Evolutionary conservation across 2,329 filamentous ascomycete genomes (phyloP), one percentile per base, ranked within the genome.

Genomic region (Trichoderma oligosporum): DNA sequence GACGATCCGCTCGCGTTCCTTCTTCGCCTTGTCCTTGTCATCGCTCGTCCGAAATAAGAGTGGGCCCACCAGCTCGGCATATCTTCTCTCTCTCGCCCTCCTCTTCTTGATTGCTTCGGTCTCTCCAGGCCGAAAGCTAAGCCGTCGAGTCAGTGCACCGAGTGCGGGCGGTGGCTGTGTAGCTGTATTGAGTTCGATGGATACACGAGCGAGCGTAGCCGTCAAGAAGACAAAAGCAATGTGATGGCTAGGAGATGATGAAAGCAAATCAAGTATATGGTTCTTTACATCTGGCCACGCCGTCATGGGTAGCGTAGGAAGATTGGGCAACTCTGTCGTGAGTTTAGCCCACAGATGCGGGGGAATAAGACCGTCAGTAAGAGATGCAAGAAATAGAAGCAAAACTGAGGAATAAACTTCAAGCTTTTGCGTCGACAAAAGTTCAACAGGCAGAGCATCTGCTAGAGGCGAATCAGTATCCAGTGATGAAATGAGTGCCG

Each of bases 151-250:
- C 4, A 76, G 69, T 0, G 55, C 36, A 3, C 74, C 63, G 1
- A 67, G 49, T 24, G 62, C 39, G 39, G 63, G 63, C 42, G 59
- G 63, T 61, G 60, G 78, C 46, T 36, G 66, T 60, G 59, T 77
- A 65, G 46, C 22, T 64, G 79, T 38, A 67, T 69, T 70, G 5
- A 84, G 70, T 55, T 84, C 82, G 0, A 73, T 69, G 1, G 78
- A 74, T 1, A 82, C 73, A 4, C 78, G 76, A 2, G 78, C 73
- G 1, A 97, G 78, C 72, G 91, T 92, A 7, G 89, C 85, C 0
- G 87, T 90, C 14, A 97, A 75, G 62, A 97, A 91, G 2, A 96
- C 88, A 66, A 97, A 96, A 0, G 88, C 88, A 56, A 96, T 92
- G 67, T 91, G 94, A 72, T 96, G 88, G 48, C 87, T 86, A 0